Base-by-base conservation (phyloP, 140 eudicot genomes). In the Stevia rebaudiana region DNA sequence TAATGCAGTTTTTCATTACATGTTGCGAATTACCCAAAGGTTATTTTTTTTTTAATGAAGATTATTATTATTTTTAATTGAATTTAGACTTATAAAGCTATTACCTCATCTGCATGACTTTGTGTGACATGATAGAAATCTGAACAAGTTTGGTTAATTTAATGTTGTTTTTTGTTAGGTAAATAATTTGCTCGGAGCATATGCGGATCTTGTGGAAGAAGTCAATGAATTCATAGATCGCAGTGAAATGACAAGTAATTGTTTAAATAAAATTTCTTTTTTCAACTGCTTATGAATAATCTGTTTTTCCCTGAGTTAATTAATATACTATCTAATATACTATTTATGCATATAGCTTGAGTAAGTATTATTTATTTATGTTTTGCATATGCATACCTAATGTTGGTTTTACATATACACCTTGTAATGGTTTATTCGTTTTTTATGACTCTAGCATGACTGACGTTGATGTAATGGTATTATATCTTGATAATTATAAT, bases 161-260 rank as follows among this genome's bases (percentile, higher is more conserved):
- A 56, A 70, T 22, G 72, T 76, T 8, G 31, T 16, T 43, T 68
- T 50, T 42, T 89, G 58, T 64, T 67, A 89, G 97, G 89, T 86
- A 58, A 72, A 76, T 47, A 73, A 71, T 52, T 69, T 86, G 77
- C 85, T 89, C 77, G 86, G 85, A 68, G 71, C 69, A 53, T 78
- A 80, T 70, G 72, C 83, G 31, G 92, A 86, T 51, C 88, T 89
- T 35, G 86, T 77, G 84, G 95, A 83, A 50, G 92, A 77, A 58
- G 81, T 87, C 77, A 78, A 78, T 55, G 92, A 89, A 62, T 83
- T 86, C 68, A 71, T 86, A 72, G 78, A 80, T 9, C 85, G 77
- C 63, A 62, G 80, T 61, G 95, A 89, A 72, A 81, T 69, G 82
- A 79, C 31, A 56, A 84, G 95, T 83, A 86, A 68, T 52, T 74